Base-by-base conservation (phyloP, 352 stramenopile genomes). In the Globisporangium nagaii region DNA sequence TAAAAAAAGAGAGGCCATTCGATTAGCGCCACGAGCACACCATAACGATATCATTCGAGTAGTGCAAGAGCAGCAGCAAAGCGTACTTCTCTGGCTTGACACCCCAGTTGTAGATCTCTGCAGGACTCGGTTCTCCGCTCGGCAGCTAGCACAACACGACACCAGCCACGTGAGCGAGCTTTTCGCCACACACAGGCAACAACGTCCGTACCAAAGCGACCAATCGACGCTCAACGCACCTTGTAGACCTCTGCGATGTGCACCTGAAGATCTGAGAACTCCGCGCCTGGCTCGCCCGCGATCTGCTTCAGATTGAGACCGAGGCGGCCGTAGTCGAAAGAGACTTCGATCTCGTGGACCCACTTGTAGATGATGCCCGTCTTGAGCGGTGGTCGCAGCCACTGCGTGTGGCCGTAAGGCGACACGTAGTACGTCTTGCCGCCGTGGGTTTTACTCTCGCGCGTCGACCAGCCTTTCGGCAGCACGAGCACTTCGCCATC, bases 51-150 rank as follows among this genome's bases (percentile, higher is more conserved):
- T n/a, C n/a, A n/a, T n/a, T n/a, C n/a, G 12, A 1, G 25, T 22
- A 19, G 17, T 19, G n/a, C 20, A 35, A 34, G n/a, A 15, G 11
- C 13, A 32, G 15, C 22, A 32, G 0, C 1, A 34, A 59, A n/a
- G n/a, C 67, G 30, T 46, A 84, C 79, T 91, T 90, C 60, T 93
- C 84, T 22, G 84, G 82, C 45, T 95, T 95, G 46, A 93, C 81
- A 59, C 84, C 86, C 84, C 84, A 95, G 62, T 95, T 95, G 71
- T 95, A 95, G 56, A 94, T 90, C 65, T 94, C 84, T 6, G 84
- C 84, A 39, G 84, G 84, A 63, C 79, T 91, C 34, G 84, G 77
- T 66, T 91, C 78, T 22, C 84, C 84, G 39, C 84, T 93, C 17
- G 73, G 69, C 12, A 94, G 58, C 75, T 85, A 53, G 6, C 8